Evolutionary conservation across 768 basidiomycete genomes (phyloP).

Genomic region (Tulasnella sp.): DNA sequence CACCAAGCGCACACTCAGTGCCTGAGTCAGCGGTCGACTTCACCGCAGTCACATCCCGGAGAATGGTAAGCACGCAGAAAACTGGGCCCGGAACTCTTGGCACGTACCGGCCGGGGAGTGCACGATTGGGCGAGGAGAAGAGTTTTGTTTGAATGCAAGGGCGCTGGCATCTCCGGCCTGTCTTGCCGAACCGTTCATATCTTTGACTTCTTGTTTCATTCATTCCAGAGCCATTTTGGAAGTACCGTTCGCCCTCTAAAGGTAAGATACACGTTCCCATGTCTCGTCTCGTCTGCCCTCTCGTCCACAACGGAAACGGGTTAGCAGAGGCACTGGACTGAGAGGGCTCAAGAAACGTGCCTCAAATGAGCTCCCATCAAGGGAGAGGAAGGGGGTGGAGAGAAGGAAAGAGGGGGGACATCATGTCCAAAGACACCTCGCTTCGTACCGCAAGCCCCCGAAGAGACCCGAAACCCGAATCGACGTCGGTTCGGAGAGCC

Average conservation of each 20-base stretch:
- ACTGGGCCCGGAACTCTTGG: too few species aligned
- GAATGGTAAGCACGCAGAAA: not conserved
- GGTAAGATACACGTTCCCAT: not conserved
- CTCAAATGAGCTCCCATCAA: not conserved
- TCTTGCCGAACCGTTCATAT: not conserved
- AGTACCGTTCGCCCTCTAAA: not conserved
- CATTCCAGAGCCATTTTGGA: not conserved
- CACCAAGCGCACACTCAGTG: not conserved
- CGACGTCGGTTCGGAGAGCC: constrained; percentile 14
- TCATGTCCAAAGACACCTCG: not conserved
- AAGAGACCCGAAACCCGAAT: not conserved
- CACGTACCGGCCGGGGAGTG: not conserved
- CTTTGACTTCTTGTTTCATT: not conserved
- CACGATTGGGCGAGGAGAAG: not conserved
- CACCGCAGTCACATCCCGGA: not conserved
- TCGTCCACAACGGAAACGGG: not conserved
- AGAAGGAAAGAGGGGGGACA: too few species aligned
- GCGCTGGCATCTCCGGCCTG: not conserved
- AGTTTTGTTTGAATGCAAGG: too few species aligned
- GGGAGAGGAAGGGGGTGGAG: not conserved
- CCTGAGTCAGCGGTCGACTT: not conserved
- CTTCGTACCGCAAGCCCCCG: not conserved
- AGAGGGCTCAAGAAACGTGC: not conserved
- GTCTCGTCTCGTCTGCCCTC: not conserved
- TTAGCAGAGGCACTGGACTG: not conserved